Evolutionary conservation across 768 basidiomycete species (phyloP).

Genomic region (Clavulina sp.): DNA sequence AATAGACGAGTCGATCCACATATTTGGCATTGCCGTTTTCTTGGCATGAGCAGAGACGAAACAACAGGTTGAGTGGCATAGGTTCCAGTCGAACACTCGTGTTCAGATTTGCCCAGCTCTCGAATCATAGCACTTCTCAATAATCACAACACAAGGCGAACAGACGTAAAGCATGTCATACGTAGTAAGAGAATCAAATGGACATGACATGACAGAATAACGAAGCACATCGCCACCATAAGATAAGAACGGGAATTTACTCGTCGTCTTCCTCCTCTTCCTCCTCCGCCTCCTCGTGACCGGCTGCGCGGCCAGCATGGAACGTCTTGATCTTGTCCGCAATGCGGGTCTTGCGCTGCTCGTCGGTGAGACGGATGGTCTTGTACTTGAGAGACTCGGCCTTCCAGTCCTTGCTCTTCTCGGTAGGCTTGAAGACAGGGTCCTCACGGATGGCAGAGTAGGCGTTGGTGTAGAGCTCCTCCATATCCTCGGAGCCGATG

Average conservation of each 20-base stretch:
- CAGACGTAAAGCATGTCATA: too few species aligned
- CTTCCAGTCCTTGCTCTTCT: slow-evolving; percentile 86
- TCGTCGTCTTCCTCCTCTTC: neutral
- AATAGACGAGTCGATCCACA: too few species aligned
- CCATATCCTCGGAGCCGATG: slow-evolving; percentile 88
- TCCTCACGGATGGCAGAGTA: slow-evolving; percentile 94
- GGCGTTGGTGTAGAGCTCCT: slow-evolving; percentile 85
- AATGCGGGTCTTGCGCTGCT: slow-evolving; percentile 63
- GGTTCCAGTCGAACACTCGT: too few species aligned
- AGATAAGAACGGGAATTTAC: neutral
- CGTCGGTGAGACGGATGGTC: slow-evolving; percentile 48
- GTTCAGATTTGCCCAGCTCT: too few species aligned
- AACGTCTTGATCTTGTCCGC: slow-evolving; percentile 81
- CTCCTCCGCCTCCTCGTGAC: slow-evolving; percentile 33
- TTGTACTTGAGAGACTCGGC: slow-evolving; percentile 62
- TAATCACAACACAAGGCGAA: too few species aligned
- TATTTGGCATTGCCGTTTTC: too few species aligned
- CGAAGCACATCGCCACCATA: too few species aligned
- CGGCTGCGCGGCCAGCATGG: slow-evolving; percentile 42
- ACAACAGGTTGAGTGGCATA: too few species aligned
- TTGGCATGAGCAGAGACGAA: too few species aligned
- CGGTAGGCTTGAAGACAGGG: slow-evolving; percentile 74
- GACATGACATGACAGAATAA: too few species aligned
- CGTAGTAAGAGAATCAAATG: too few species aligned
- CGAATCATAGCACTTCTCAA: too few species aligned